Percentiles rank a stretch among this genome's conserved stretches.
phyloP scores from a whole-genome alignment of 306 rosid species.

The Trifolium pratense region DNA sequence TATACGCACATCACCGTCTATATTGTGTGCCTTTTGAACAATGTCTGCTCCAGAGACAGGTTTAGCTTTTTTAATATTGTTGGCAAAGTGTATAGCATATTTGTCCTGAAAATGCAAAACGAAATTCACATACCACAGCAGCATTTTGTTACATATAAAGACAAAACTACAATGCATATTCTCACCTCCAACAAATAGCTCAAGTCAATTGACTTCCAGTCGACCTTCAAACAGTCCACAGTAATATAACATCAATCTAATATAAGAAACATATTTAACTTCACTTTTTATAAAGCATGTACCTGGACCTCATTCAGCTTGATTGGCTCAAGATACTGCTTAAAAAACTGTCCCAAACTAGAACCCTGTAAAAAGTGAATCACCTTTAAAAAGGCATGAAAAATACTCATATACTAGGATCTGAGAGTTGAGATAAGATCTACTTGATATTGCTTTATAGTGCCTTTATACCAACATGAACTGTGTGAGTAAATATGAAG shows the following conservation, averaged over 20 bases:
- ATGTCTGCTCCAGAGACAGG: constrained; percentile 68
- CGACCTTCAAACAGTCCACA: constrained; percentile 60
- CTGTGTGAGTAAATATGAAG: constrained; percentile 12
- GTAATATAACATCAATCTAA: constrained; percentile 41
- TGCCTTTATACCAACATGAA: constrained; percentile 13
- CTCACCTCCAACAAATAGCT: constrained; percentile 91
- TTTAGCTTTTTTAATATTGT: constrained; percentile 67
- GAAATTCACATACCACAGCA: constrained; percentile 37
- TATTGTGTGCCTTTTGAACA: constrained; percentile 74
- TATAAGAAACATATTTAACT: constrained; percentile 35
- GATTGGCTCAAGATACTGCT: constrained; percentile 91
- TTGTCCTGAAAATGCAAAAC: constrained; percentile 62
- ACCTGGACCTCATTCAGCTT: constrained; percentile 85
- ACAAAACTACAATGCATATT: constrained; percentile 31
- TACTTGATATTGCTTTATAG: constrained; percentile 9
- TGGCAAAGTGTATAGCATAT: constrained; percentile 63
- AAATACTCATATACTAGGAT: constrained; percentile 22
- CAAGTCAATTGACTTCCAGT: constrained; percentile 88
- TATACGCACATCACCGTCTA: constrained; percentile 74
- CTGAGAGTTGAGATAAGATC: constrained; percentile 16
- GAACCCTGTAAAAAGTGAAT: constrained; percentile 74
- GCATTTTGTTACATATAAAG: constrained; percentile 19
- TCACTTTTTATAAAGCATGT: constrained; percentile 11
- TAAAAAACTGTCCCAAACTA: constrained; percentile 89
- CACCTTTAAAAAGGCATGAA: constrained; percentile 30